Evolutionary conservation across 208 protist species (phyloP).

Genomic region (Plasmodiophora brassicae): DNA sequence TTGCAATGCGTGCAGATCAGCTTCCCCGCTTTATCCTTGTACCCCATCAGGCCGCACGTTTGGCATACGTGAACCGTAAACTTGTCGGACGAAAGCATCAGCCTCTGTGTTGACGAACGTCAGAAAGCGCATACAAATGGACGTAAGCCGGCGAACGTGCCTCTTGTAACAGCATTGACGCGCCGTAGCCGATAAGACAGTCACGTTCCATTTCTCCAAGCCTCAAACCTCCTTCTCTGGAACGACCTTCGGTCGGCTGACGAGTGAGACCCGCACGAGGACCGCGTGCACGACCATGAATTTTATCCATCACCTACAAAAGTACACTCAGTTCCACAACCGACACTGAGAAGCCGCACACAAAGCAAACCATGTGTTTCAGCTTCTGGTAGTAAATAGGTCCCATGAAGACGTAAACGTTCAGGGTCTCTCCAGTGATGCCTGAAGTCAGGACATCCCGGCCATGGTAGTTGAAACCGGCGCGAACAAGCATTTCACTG

Average conservation of each 20-base stretch:
- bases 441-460: conserved; percentile 91
- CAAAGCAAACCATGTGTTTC: conserved; percentile 95
- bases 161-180: conserved; percentile 70
- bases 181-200: conserved; percentile 85
- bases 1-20: not conserved
- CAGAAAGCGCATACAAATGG: not conserved
- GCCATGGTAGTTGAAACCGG: conserved; percentile 94
- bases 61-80: conserved; percentile 89
- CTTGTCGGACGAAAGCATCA: conserved; percentile 92
- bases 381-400: conserved; percentile 99
- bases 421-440: conserved; percentile 81
- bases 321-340: not conserved
- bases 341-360: not conserved
- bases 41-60: not conserved
- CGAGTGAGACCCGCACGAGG: conserved; percentile 90
- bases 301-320: conserved; percentile 92
- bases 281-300: conserved; percentile 87
- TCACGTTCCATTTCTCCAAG: conserved; percentile 99
- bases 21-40: not conserved
- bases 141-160: not conserved
- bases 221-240: conserved; percentile 94
- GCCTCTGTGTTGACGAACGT: conserved; percentile 77
- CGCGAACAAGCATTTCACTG: conserved; percentile 70
- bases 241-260: conserved; percentile 95
- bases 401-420: conserved; percentile 91